phyloP scores from a whole-genome alignment of 2,329 filamentous ascomycete species.

The Fusarium staphyleae region DNA sequence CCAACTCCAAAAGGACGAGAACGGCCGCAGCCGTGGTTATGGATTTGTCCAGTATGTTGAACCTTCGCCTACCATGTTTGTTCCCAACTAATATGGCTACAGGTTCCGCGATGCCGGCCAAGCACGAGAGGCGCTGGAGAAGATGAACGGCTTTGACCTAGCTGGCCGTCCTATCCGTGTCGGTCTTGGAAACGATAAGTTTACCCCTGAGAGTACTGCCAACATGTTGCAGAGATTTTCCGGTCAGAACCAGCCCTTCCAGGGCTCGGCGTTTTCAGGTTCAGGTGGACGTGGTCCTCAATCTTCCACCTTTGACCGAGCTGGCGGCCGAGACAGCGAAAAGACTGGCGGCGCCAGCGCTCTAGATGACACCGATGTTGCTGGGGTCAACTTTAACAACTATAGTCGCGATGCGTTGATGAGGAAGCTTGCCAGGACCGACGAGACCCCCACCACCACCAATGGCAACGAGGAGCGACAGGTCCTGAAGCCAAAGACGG shows the following conservation, averaged over 20 bases:
- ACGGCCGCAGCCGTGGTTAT: constrained; percentile 89
- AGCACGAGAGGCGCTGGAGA: constrained; percentile 93
- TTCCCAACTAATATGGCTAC: constrained; percentile 45
- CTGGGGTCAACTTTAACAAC: constrained; percentile 99
- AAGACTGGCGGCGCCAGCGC: constrained; percentile 92
- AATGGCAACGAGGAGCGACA: constrained; percentile 73
- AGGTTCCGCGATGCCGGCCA: constrained; percentile 91
- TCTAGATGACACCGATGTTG: constrained; percentile 96
- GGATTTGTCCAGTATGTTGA: constrained; percentile 94
- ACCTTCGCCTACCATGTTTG: neutral
- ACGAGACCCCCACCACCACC: constrained; percentile 68
- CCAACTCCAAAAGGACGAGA: constrained; percentile 95
- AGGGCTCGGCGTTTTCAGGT: constrained; percentile 91
- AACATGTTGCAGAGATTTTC: constrained; percentile 92
- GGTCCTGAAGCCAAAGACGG: constrained; percentile 78
- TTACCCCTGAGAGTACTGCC: constrained; percentile 95
- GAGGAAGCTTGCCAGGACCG: constrained; percentile 96
- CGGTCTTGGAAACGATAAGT: constrained; percentile 99
- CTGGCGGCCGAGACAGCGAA: constrained; percentile 85
- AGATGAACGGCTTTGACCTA: constrained; percentile 99
- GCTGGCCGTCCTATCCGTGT: constrained; percentile 97
- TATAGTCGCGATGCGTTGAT: constrained; percentile 98
- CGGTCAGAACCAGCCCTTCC: constrained; percentile 78
- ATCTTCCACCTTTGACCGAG: constrained; percentile 88
- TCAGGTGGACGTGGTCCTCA: constrained; percentile 86